Conservation (phyloP, 305 asterid genomes). For the Solanum hybrid region DNA sequence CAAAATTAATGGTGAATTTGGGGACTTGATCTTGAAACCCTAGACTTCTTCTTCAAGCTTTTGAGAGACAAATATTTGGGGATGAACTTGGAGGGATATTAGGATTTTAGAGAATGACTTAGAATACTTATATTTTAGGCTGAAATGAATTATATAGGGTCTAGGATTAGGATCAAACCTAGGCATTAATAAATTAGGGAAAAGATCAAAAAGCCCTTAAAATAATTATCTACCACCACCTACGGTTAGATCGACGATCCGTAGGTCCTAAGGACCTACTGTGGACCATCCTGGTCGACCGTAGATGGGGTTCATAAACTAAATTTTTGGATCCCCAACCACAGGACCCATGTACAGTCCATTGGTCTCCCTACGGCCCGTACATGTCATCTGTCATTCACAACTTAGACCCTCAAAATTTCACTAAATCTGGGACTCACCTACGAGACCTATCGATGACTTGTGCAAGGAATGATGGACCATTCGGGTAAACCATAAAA, state of each 20-base stretch:
- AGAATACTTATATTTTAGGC: neutral
- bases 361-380: neutral
- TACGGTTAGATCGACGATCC: neutral
- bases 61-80: neutral
- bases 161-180: neutral
- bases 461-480: neutral
- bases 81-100: neutral
- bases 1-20: neutral
- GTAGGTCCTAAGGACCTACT: neutral
- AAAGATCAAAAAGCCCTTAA: neutral
- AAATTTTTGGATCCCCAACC: neutral
- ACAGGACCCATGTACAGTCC: neutral
- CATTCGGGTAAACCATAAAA: neutral
- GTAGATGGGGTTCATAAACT: neutral
- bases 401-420: neutral
- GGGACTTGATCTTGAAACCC: neutral
- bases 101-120: neutral
- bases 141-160: neutral
- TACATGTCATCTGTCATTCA: neutral
- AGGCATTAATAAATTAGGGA: neutral
- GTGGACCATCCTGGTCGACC: neutral
- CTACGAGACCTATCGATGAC: neutral
- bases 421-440: neutral
- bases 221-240: neutral
- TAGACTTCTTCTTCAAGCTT: neutral